These are phyloP conservation scores for Cicer bijugum DNA, from an alignment of 306 rosid species.

Conservation along the genomic window DNA sequence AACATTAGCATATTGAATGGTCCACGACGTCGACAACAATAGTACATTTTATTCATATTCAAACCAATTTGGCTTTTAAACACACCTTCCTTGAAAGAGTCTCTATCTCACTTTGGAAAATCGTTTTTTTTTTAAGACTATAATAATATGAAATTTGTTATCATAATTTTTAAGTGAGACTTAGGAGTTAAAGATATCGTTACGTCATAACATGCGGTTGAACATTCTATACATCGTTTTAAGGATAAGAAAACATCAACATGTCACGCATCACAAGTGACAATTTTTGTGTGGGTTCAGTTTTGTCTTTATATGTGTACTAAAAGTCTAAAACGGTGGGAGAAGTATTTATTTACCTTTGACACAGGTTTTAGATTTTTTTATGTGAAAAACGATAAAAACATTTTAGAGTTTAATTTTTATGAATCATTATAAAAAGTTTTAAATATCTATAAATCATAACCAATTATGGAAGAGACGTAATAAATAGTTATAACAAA, in stretches of 20 bases:
- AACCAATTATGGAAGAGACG: too few relatives aligned
- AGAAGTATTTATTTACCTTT: not conserved
- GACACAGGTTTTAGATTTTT: too few relatives aligned
- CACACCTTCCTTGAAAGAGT: slow-evolving; percentile 46
- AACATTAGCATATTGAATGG: slow-evolving; percentile 31
- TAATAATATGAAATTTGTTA: not conserved
- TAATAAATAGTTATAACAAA: too few relatives aligned
- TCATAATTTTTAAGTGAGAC: slow-evolving; percentile 16
- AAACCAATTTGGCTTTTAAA: not conserved
- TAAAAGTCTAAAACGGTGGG: slow-evolving; percentile 36
- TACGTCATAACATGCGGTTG: slow-evolving; percentile 15
- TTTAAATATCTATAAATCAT: too few relatives aligned
- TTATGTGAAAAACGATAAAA: too few relatives aligned
- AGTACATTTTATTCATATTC: slow-evolving; percentile 24
- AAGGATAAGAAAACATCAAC: slow-evolving; percentile 4
- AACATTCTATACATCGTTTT: slow-evolving; percentile 2
- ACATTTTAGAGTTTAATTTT: too few relatives aligned
- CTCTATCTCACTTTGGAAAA: not conserved
- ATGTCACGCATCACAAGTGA: not conserved
- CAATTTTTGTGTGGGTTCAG: slow-evolving; percentile 7
- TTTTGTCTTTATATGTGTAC: not conserved
- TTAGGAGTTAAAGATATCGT: not conserved
- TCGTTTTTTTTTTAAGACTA: not conserved
- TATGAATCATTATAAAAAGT: too few relatives aligned
- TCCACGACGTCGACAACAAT: slow-evolving; percentile 21